These are phyloP conservation scores for Diaporthe citri DNA, from an alignment of 2,329 filamentous ascomycete genomes.

Conservation along the genomic window DNA sequence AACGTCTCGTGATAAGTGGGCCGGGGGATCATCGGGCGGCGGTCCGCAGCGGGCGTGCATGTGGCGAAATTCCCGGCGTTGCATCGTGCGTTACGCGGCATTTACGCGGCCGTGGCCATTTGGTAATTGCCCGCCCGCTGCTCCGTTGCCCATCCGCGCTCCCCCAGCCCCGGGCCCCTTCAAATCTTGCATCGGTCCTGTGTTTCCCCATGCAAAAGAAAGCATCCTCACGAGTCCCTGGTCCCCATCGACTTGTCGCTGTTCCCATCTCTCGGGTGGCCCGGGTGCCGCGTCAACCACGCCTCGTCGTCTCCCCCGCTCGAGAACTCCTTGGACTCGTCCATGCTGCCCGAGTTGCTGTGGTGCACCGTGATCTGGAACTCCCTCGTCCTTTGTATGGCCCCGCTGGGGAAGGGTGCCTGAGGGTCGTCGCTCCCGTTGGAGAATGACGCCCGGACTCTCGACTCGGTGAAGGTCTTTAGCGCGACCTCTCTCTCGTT, in stretches of 20 bases:
- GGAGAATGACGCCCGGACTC: constrained; percentile 33
- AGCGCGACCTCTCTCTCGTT: constrained; percentile 31
- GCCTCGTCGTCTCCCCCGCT: constrained; percentile 25
- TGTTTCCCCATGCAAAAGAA: background rate
- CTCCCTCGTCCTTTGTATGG: constrained; percentile 33
- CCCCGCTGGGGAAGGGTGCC: constrained; percentile 5
- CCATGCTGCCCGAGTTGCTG: constrained; percentile 24
- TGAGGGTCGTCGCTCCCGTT: constrained; percentile 6
- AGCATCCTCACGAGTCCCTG: constrained; percentile 7
- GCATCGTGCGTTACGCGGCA: constrained; percentile 7
- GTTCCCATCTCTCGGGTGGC: constrained; percentile 18
- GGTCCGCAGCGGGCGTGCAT: background rate
- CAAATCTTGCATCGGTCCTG: background rate
- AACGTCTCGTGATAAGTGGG: constrained; percentile 1
- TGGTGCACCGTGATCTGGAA: constrained; percentile 37
- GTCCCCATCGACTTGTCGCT: constrained; percentile 17
- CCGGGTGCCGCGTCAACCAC: constrained; percentile 32
- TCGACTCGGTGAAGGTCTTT: constrained; percentile 35
- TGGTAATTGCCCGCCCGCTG: background rate
- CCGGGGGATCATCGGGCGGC: background rate
- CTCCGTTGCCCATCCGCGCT: background rate
- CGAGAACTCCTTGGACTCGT: constrained; percentile 19
- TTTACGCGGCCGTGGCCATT: background rate
- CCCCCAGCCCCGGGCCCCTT: background rate
- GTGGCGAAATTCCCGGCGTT: constrained; percentile 5